Conservation (phyloP, 1,284 basidiomycete genomes). For the Athelia psychrophila region DNA sequence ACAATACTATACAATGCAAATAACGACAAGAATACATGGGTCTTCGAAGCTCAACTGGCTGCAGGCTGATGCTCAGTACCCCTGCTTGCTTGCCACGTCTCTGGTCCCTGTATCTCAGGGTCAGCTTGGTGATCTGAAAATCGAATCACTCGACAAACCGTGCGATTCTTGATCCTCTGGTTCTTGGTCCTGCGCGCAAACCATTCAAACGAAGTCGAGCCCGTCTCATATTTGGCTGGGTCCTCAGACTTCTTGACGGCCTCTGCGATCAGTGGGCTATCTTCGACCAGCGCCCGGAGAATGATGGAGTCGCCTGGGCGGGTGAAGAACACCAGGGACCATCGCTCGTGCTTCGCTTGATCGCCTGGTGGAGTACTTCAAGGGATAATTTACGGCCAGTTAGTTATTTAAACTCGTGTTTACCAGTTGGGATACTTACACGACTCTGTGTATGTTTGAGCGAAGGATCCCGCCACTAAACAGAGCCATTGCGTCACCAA, state of each 20-base stretch:
- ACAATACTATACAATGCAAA: no score
- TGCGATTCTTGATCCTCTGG: slow-evolving; percentile 42
- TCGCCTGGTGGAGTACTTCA: slow-evolving; percentile 40
- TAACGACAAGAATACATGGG: no score
- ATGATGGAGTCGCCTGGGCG: slow-evolving; percentile 52
- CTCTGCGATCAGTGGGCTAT: slow-evolving; percentile 44
- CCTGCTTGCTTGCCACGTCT: slow-evolving; percentile 30
- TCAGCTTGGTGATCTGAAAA: not conserved
- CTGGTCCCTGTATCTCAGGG: slow-evolving; percentile 24
- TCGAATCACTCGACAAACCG: slow-evolving; percentile 21
- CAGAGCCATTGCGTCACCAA: slow-evolving; percentile 56
- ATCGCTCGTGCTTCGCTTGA: slow-evolving; percentile 46
- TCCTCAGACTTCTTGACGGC: slow-evolving; percentile 23
- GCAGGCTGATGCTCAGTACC: slow-evolving; percentile 26
- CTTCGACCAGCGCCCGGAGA: slow-evolving; percentile 44
- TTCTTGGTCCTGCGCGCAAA: slow-evolving; percentile 43
- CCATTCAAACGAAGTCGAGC: slow-evolving; percentile 47
- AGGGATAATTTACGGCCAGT: not conserved
- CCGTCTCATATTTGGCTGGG: slow-evolving; percentile 33
- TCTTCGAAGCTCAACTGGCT: no score
- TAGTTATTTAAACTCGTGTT: slow-evolving; percentile 1
- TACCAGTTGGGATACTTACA: slow-evolving; percentile 22
- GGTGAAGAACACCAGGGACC: slow-evolving; percentile 62
- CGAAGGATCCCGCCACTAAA: slow-evolving; percentile 59
- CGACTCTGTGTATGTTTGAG: slow-evolving; percentile 53